Percentiles rank a stretch among this genome's conserved stretches.
Conservation (phyloP, 805 yeast genomes). For the Candida adriatica region DNA sequence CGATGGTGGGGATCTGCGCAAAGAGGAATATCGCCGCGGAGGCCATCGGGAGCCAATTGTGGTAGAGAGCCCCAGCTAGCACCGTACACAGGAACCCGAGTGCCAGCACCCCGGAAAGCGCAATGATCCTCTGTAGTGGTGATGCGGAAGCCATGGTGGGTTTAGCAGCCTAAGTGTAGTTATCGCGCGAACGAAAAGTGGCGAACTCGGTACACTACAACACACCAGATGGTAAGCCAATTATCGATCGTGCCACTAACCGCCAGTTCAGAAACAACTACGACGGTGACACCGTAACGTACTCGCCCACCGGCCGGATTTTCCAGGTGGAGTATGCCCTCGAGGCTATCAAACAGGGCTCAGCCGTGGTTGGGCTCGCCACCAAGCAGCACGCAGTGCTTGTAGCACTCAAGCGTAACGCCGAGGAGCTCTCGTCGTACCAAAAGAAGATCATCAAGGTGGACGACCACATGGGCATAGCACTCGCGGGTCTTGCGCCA, state of each 20-base stretch:
- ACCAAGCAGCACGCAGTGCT: conserved; percentile 84
- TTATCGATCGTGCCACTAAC: too few relatives aligned
- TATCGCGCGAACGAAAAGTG: too few relatives aligned
- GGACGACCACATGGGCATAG: conserved; percentile 91
- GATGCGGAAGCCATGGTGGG: too few relatives aligned
- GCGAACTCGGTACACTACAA: too few relatives aligned
- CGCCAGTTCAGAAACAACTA: conserved; percentile 89
- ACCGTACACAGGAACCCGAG: conserved; percentile 71
- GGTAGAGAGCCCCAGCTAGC: conserved; percentile 66
- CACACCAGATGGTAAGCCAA: too few relatives aligned
- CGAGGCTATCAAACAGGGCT: conserved; percentile 96
- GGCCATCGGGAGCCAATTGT: conserved; percentile 73
- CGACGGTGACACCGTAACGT: conserved; percentile 97
- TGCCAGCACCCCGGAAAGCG: conserved; percentile 67
- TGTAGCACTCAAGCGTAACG: conserved; percentile 88
- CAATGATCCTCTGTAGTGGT: conserved; percentile 68
- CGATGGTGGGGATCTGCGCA: conserved; percentile 52
- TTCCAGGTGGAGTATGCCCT: conserved; percentile 88
- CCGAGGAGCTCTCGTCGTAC: conserved; percentile 95
- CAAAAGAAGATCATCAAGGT: conserved; percentile 90
- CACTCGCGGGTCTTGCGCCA: conserved; percentile 96
- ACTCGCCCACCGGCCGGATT: conserved; percentile 90
- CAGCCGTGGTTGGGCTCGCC: conserved; percentile 92
- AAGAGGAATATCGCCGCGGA: conserved; percentile 45
- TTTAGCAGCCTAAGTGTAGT: too few relatives aligned